Evolutionary conservation across 306 rosid species (phyloP).

Genomic region (Purshia tridentata): DNA sequence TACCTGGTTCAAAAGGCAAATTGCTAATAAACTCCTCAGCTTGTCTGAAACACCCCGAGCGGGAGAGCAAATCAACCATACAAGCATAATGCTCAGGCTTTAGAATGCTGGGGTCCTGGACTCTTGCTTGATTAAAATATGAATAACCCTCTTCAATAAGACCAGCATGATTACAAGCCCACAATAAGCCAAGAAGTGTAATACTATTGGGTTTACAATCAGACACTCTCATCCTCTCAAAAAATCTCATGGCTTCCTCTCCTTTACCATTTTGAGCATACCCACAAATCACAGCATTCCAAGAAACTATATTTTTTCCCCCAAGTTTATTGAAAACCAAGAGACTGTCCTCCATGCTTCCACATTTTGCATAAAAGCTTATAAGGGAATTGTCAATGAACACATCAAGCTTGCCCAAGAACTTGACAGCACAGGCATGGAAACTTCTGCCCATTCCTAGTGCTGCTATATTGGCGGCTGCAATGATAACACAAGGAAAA

Average conservation of each 20-base stretch:
- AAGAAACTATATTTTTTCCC: constrained; percentile 63
- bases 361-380: constrained; percentile 84
- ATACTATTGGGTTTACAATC: constrained; percentile 57
- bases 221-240: constrained; percentile 47
- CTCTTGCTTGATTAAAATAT: constrained; percentile 58
- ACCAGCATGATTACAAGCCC: constrained; percentile 93
- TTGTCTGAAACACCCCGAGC: constrained; percentile 63
- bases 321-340: constrained; percentile 50
- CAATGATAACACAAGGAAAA: constrained; percentile 72
- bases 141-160: constrained; percentile 66
- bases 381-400: constrained; percentile 69
- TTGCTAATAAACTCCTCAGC: constrained; percentile 57
- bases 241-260: constrained; percentile 64
- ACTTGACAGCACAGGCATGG: constrained; percentile 80
- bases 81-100: constrained; percentile 92
- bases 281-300: constrained; percentile 88
- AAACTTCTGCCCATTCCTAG: constrained; percentile 73
- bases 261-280: constrained; percentile 92
- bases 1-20: constrained; percentile 73
- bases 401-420: constrained; percentile 61
- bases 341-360: constrained; percentile 75
- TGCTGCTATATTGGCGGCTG: constrained; percentile 73
- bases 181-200: constrained; percentile 73
- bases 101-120: constrained; percentile 44
- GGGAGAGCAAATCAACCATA: constrained; percentile 78